A percentile compares a stretch with the other conserved stretches of the same genome.
Evolutionary conservation across 805 yeast genomes (phyloP).

Genomic region (Grigorovia jiainica): DNA sequence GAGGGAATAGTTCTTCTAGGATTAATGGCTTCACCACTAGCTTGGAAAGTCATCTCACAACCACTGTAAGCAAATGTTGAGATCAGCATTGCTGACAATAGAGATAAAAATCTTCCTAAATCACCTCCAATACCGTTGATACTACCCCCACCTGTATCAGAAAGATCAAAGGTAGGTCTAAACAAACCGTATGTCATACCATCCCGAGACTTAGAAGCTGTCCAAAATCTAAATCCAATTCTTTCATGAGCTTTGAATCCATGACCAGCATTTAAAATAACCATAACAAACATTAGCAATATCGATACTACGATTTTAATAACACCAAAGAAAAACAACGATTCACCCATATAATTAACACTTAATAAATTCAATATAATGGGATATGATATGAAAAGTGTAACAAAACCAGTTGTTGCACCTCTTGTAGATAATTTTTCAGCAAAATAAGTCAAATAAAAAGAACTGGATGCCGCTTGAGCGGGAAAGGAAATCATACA

Average conservation of each 20-base stretch:
- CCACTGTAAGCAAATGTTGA: slow-evolving; percentile 75
- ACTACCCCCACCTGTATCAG: slow-evolving; percentile 50
- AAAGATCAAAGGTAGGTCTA: slow-evolving; percentile 59
- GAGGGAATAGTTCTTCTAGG: slow-evolving; percentile 71
- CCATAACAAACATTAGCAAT: slow-evolving; percentile 51
- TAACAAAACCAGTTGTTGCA: slow-evolving; percentile 54
- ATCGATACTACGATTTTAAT: slow-evolving; percentile 46
- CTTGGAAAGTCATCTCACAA: slow-evolving; percentile 72
- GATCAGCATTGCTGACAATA: slow-evolving; percentile 50
- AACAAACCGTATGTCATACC: slow-evolving; percentile 58
- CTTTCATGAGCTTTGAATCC: slow-evolving; percentile 20
- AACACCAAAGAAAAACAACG: slow-evolving; percentile 55
- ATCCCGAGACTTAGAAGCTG: slow-evolving; percentile 32
- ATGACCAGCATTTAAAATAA: slow-evolving; percentile 48
- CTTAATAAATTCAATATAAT: slow-evolving; percentile 50
- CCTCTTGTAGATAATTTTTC: slow-evolving; percentile 41
- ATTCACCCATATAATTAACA: slow-evolving; percentile 65
- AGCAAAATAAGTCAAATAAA: slow-evolving; percentile 55
- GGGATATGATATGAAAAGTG: slow-evolving; percentile 43
- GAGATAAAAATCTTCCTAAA: slow-evolving; percentile 50
- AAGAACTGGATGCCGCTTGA: slow-evolving; percentile 56
- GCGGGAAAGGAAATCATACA: slow-evolving; percentile 50
- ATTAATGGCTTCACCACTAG: slow-evolving; percentile 78
- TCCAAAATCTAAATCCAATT: slow-evolving; percentile 70
- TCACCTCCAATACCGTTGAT: slow-evolving; percentile 50